These are phyloP conservation scores for Hymenoscyphus scutula DNA, from an alignment of 2,329 filamentous ascomycete species.

Conservation along the genomic window DNA sequence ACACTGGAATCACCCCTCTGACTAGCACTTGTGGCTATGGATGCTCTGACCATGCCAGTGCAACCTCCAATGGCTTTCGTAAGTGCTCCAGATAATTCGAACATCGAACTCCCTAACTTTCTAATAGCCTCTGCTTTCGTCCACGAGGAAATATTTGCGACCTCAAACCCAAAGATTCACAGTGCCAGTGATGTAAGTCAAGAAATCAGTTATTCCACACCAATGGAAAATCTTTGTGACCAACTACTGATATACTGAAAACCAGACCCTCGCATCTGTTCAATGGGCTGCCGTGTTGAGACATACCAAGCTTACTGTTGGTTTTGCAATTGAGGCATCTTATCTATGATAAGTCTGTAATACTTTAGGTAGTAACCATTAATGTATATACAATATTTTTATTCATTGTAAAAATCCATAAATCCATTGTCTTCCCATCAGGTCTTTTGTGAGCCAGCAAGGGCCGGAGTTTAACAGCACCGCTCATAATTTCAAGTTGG, in stretches of 20 bases:
- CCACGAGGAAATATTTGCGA: not conserved
- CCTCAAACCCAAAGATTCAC: slow-evolving; percentile 8
- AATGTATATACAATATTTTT: not conserved
- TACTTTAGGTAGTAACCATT: not conserved
- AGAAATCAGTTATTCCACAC: not conserved
- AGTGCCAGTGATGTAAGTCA: slow-evolving; percentile 9
- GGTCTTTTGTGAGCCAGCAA: no score
- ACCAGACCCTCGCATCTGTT: slow-evolving; percentile 3
- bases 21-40: slow-evolving; percentile 7
- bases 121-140: slow-evolving; percentile 3
- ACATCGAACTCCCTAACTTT: not conserved
- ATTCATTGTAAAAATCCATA: not conserved
- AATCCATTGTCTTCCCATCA: not conserved
- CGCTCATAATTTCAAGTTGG: no score
- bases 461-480: no score
- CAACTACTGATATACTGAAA: not conserved
- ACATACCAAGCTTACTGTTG: slow-evolving; percentile 8
- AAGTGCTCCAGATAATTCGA: not conserved
- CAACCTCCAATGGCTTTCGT: slow-evolving; percentile 6
- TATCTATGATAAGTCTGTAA: slow-evolving; percentile 2
- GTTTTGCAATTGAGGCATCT: slow-evolving; percentile 7
- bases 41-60: slow-evolving; percentile 8
- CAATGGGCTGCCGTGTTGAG: slow-evolving; percentile 2
- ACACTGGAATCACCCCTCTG: not conserved
- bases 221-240: no score